Conservation (phyloP, 192 early-diverging fungal species). For the Backusella circina region DNA sequence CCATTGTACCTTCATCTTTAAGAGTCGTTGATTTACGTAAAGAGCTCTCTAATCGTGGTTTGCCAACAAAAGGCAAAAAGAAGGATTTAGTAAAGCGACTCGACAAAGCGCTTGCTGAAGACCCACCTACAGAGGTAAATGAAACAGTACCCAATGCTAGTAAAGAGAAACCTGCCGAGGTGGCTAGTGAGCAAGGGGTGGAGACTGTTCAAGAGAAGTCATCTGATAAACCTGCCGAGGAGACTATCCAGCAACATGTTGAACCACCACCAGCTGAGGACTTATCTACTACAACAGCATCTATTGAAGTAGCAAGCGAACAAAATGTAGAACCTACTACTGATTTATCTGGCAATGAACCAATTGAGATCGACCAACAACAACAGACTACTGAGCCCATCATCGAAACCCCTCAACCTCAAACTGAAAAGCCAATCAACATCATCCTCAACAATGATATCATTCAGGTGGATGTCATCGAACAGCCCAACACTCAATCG, state of each 20-base stretch:
- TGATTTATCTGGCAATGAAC: neutral
- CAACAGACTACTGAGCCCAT: neutral
- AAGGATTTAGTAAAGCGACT: conserved; percentile 63
- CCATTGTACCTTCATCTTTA: conserved; percentile 14
- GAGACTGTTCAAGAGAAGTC: neutral
- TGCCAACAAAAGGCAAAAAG: conserved; percentile 61
- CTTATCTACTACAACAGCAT: neutral
- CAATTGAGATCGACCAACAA: neutral
- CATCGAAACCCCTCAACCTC: neutral
- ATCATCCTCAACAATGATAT: neutral
- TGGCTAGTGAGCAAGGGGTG: neutral
- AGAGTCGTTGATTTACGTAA: conserved; percentile 36
- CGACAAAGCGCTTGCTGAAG: conserved; percentile 41
- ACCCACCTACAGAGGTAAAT: neutral
- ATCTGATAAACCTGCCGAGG: neutral
- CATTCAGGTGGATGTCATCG: neutral
- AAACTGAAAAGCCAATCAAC: neutral
- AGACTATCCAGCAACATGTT: neutral
- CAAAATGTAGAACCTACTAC: neutral
- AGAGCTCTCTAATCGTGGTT: conserved; percentile 48
- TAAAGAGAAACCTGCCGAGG: neutral
- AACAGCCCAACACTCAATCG: neutral
- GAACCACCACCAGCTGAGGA: neutral
- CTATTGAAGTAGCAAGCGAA: neutral
- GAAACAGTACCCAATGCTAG: neutral